Evolutionary conservation across 2,329 filamentous ascomycete genomes (phyloP), one percentile per base, ranked within the genome.

Genomic region (Trichophyton simii): DNA sequence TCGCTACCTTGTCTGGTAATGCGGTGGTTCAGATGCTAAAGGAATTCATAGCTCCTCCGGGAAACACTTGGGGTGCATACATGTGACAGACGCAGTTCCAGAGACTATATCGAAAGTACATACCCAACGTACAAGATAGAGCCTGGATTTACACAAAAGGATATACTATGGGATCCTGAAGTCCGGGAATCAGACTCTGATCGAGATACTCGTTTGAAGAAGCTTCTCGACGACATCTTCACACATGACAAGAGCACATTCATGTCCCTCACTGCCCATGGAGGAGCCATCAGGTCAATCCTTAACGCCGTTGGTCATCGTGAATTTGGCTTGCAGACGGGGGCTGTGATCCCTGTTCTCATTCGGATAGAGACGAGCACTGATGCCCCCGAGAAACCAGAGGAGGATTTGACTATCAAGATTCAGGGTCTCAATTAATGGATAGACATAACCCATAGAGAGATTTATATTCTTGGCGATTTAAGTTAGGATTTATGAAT

Each of bases 31-130:
- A 48, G 60, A 7, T 28, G 50, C 31, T 58, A 18, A 6, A 38
- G 59, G 22, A 28, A 60, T 42, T 22, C 7, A 25, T 58, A 76
- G 74, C 71, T 80, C 42, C 74, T 85, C 44, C 76, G 83, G 11
- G 83, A 86, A 71, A 80, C 80, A 0, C 77, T 84, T 60, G 82
- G 82, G 18, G 76, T 82, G 31, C 83, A 86, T 69, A 86, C 83
- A 0, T 86, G 83, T 68, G 82, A 86, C 70, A 77, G 78, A 13
- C 77, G 83, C 8, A 80, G 78, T 44, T 74, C 71, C 63, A 77
- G 74, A 62, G 73, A 78, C 0, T 75, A 71, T 52, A 84, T 86
- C 62, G 67, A 70, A 11, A 44, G 68, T 1, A 73, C 75, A 55
- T 84, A 80, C 65, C 82, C 82, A 0, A 65, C 65, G 1, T 84